Evolutionary conservation across 306 rosid species (phyloP).

Genomic region (Senna tora): DNA sequence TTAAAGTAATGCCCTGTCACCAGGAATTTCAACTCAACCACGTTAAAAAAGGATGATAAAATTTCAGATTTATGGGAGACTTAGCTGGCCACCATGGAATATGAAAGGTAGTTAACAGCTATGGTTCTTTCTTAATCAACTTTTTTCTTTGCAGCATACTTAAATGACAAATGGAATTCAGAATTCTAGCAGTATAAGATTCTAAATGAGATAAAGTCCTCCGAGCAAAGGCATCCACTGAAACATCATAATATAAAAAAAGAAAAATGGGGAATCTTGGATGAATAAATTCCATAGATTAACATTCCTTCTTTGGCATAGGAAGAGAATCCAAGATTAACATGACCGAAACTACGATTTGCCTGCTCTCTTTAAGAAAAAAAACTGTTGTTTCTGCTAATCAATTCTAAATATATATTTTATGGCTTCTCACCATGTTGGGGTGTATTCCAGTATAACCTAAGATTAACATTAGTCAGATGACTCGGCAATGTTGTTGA

Average conservation of each 20-base stretch:
- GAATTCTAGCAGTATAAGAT: not conserved
- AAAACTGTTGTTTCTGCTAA: no score
- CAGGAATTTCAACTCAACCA: not conserved
- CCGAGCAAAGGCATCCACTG: slow-evolving; percentile 18
- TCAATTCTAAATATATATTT: not conserved
- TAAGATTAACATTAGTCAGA: slow-evolving; percentile 34
- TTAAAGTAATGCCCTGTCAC: not conserved
- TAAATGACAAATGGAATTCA: not conserved
- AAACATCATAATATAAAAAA: not conserved
- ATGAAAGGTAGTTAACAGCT: not conserved
- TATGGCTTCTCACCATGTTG: slow-evolving; percentile 7
- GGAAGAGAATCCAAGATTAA: not conserved
- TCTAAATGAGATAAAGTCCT: not conserved
- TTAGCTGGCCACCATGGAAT: not conserved
- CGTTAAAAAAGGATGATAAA: not conserved
- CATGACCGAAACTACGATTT: slow-evolving; percentile 23
- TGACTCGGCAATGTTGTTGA: not conserved
- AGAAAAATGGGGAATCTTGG: not conserved
- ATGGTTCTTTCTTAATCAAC: not conserved
- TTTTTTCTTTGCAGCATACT: not conserved
- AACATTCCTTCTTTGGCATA: not conserved
- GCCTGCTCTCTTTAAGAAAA: no score
- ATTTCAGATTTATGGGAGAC: not conserved
- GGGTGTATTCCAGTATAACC: slow-evolving; percentile 38
- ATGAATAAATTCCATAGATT: slow-evolving; percentile 23